Conservation (phyloP, 768 basidiomycete species). For the Boletellus sp. region DNA sequence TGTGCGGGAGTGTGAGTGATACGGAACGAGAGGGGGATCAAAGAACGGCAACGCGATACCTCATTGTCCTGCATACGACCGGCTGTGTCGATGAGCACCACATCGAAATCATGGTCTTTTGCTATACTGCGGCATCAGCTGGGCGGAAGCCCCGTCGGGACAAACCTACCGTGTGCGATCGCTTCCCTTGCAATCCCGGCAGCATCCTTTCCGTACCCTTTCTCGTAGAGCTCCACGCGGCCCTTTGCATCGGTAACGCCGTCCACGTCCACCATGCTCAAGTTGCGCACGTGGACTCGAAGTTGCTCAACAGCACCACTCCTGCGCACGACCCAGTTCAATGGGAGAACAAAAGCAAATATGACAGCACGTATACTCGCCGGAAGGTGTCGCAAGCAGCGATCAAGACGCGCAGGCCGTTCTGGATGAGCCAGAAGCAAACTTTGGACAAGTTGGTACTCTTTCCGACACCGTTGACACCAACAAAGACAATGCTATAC, state of each 20-base stretch:
- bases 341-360: neutral
- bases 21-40: neutral
- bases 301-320: constrained; percentile 98
- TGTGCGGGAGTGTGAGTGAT: constrained; percentile 1
- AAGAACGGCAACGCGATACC: constrained; percentile 38
- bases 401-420: constrained; percentile 87
- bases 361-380: constrained; percentile 33
- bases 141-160: neutral
- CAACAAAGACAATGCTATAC: constrained; percentile 94
- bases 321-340: constrained; percentile 35
- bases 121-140: constrained; percentile 41
- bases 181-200: constrained; percentile 97
- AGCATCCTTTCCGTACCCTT: constrained; percentile 98
- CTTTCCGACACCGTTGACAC: constrained; percentile 98
- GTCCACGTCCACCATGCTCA: constrained; percentile 77
- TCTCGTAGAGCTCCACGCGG: constrained; percentile 89
- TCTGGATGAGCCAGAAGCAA: constrained; percentile 98
- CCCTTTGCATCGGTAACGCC: constrained; percentile 66
- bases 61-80: constrained; percentile 99
- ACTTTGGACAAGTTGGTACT: constrained; percentile 98
- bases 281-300: constrained; percentile 91
- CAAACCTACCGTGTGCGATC: constrained; percentile 71
- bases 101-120: constrained; percentile 88
- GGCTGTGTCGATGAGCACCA: constrained; percentile 96
- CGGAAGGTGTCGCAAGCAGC: constrained; percentile 99